Evolutionary conservation across 2,329 filamentous ascomycete genomes (phyloP), one percentile per base, ranked within the genome.

Genomic region (Sphaerulina populicola): DNA sequence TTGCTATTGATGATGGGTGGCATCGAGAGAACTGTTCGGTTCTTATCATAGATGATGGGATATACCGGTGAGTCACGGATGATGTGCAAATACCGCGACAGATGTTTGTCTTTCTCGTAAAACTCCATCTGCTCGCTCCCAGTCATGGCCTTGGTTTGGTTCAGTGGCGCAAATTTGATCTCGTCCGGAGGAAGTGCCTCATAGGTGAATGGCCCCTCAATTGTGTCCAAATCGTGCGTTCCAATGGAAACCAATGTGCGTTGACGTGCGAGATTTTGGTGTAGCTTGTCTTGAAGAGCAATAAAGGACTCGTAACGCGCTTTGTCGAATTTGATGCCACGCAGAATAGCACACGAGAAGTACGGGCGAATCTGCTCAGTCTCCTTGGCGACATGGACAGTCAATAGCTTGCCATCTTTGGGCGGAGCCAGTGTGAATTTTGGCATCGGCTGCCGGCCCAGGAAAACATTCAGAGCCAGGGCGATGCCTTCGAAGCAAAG

Each of bases 1-100:
- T 98, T 81, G 64, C 90, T 82, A 74, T 98, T 98, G 77, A 98
- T 98, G 63, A 98, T 97, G 14, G 93, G 93, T 1, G 93, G 93
- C 63, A 98, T 77, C 6, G 91, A 97, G 72, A 93, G 91, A 33
- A 98, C 89, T 40, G 80, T 81, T 39, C 82, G 79, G 66, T 95
- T 86, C 47, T 88, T 80, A 68, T 98, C 93, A 70, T 89, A 91
- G 66, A 98, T 94, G 65, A 94, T 89, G 18, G 93, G 93, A 69
- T 98, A 98, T 39, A 95, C 85, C 4, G 90, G 88, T 44, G 87
- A 87, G 70, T 97, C 91, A 57, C 85, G 82, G 68, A 98, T 94
- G 63, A 98, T 98, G 72, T 90, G 88, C 40, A 98, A 79, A 72
- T 85, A 98, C 64, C 84, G 85, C 42, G 89, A 85, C 42, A 98